Evolutionary conservation across 164 flowering plant genomes (phyloP).

Genomic region (Hamamelis virginiana): DNA sequence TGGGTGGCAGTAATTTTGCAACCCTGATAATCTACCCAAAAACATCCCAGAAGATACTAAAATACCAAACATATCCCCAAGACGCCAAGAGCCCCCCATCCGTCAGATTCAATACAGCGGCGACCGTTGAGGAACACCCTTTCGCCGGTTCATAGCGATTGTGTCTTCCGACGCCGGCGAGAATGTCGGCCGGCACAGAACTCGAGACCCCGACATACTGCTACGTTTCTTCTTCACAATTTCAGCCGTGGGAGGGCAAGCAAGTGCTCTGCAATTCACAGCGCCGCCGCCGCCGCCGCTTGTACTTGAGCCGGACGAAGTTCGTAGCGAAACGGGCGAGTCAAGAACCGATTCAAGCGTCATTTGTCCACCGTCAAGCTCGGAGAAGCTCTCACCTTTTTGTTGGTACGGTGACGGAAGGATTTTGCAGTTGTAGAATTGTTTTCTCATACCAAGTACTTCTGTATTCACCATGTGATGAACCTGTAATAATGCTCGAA

Average conservation of each 20-base stretch:
- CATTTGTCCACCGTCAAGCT: slow-evolving; percentile 1
- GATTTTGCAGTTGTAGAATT: slow-evolving; percentile 2
- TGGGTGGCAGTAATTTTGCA: not conserved
- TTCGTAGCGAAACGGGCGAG: slow-evolving; percentile 2
- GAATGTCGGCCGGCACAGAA: not conserved
- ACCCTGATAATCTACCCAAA: not conserved
- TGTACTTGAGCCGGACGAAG: slow-evolving; percentile 12
- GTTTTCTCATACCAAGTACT: not conserved
- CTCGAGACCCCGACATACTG: slow-evolving; percentile 6
- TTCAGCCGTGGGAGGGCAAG: slow-evolving; percentile 12
- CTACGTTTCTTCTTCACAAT: slow-evolving; percentile 20
- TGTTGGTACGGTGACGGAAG: not conserved
- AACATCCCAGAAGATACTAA: not conserved
- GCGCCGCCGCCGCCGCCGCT: slow-evolving; percentile 6
- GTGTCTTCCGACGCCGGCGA: slow-evolving; percentile 5
- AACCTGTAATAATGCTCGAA: not conserved
- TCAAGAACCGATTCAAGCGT: slow-evolving; percentile 15
- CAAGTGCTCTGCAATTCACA: slow-evolving; percentile 5
- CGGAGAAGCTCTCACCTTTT: not conserved
- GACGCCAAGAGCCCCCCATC: not conserved
- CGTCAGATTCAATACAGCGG: slow-evolving; percentile 13
- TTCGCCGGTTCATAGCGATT: slow-evolving; percentile 8
- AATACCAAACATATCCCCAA: not conserved
- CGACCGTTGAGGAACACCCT: slow-evolving; percentile 22
- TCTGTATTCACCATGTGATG: slow-evolving; percentile 1